Conservation (phyloP, 2,329 filamentous ascomycete species). For the Botryotinia convoluta region DNA sequence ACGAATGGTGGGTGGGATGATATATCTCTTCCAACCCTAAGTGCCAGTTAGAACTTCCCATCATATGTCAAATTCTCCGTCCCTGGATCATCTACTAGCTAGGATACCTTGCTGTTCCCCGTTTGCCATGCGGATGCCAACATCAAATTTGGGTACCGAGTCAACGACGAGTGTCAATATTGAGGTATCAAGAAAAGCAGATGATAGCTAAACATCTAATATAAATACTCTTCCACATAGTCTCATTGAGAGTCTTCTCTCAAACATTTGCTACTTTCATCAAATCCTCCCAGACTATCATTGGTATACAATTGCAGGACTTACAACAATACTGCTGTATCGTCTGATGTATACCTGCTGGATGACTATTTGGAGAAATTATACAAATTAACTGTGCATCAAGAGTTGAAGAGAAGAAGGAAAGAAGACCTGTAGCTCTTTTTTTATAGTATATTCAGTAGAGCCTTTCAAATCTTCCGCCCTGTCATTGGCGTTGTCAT, state of each 20-base stretch:
- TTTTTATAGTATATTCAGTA: background rate
- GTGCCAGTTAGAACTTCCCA: background rate
- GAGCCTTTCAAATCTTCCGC: background rate
- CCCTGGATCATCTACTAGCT: background rate
- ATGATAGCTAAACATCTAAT: background rate
- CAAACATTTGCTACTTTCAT: background rate
- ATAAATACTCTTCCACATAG: background rate
- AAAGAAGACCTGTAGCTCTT: background rate
- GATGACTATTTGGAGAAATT: background rate
- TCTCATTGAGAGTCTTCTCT: background rate
- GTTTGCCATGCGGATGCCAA: slow-evolving; percentile 4
- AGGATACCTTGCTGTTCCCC: slow-evolving; percentile 8
- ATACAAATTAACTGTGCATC: too few species aligned
- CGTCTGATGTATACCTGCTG: background rate
- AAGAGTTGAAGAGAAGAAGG: background rate
- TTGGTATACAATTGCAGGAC: background rate
- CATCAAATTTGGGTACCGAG: slow-evolving; percentile 5
- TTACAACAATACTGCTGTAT: background rate
- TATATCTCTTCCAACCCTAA: background rate
- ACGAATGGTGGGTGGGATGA: background rate
- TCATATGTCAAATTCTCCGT: background rate
- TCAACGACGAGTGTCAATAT: slow-evolving; percentile 1
- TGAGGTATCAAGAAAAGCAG: background rate
- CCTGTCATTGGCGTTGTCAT: background rate
- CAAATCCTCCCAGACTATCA: background rate